Percentiles rank a stretch among this genome's conserved stretches.
Evolutionary conservation across 164 flowering plant genomes (phyloP).

Genomic region (Aristolochia contorta): DNA sequence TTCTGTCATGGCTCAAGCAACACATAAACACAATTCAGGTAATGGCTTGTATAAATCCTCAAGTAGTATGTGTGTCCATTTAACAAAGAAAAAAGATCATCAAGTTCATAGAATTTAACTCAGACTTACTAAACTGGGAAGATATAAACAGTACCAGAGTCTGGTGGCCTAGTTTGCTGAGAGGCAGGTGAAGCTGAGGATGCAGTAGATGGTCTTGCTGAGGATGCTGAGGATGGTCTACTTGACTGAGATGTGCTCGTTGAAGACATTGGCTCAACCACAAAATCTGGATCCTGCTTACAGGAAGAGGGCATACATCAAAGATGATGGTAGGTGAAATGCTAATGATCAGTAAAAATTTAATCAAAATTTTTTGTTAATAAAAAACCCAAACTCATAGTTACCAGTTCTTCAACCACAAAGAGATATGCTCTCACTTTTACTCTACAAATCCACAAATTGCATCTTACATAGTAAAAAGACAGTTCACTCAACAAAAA

Average conservation of each 20-base stretch:
- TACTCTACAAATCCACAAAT: no score
- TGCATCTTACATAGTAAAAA: no score
- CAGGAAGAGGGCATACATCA: not conserved
- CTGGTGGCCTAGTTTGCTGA: conserved; percentile 43
- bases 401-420: no score
- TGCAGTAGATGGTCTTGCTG: conserved; percentile 2
- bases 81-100: no score
- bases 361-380: not conserved
- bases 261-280: conserved; percentile 73
- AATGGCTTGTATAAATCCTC: not conserved
- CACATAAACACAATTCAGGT: no score
- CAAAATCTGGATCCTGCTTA: conserved; percentile 78
- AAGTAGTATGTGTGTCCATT: no score
- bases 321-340: not conserved
- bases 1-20: not conserved
- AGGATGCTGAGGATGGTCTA: conserved; percentile 41
- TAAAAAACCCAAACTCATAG: no score
- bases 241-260: conserved; percentile 52
- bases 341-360: not conserved
- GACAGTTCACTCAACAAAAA: no score
- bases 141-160: conserved; percentile 32
- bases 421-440: no score
- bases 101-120: no score
- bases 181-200: conserved; percentile 39
- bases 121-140: no score